phyloP scores from a whole-genome alignment of 164 flowering plant species.

The Tetracentron sinense region DNA sequence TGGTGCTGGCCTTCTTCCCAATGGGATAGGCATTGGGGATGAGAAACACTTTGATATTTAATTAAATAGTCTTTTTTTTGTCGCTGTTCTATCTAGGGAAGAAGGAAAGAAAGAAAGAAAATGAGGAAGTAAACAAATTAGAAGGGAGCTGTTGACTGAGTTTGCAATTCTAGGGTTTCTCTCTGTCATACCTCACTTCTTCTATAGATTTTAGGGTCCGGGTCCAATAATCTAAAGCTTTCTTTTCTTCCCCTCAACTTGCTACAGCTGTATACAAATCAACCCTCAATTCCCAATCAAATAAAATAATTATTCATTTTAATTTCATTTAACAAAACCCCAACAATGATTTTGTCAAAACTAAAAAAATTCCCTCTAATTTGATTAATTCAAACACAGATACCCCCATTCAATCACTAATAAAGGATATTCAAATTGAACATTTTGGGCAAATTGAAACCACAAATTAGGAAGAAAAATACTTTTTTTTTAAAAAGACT shows the following conservation, averaged over 20 bases:
- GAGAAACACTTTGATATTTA: no score
- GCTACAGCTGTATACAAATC: neutral
- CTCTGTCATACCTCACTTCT: neutral
- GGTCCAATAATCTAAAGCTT: neutral
- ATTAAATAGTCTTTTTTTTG: no score
- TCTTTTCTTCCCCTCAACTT: neutral
- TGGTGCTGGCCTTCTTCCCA: no score
- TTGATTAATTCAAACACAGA: no score
- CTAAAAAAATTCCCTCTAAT: neutral
- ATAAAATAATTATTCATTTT: neutral
- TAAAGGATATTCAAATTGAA: neutral
- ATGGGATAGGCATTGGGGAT: no score
- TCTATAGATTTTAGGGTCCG: constrained; percentile 1
- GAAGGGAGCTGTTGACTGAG: neutral
- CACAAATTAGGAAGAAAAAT: neutral
- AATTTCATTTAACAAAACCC: neutral
- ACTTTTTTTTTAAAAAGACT: neutral
- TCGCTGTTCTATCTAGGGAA: no score
- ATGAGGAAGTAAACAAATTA: no score
- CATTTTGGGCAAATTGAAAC: neutral
- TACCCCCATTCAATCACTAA: no score
- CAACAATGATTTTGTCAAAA: neutral
- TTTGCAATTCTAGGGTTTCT: constrained; percentile 5
- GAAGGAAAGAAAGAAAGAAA: no score
- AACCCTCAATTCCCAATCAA: neutral